Base-by-base conservation (phyloP, 768 basidiomycete genomes). In the Sistotremastrum suecicum region DNA sequence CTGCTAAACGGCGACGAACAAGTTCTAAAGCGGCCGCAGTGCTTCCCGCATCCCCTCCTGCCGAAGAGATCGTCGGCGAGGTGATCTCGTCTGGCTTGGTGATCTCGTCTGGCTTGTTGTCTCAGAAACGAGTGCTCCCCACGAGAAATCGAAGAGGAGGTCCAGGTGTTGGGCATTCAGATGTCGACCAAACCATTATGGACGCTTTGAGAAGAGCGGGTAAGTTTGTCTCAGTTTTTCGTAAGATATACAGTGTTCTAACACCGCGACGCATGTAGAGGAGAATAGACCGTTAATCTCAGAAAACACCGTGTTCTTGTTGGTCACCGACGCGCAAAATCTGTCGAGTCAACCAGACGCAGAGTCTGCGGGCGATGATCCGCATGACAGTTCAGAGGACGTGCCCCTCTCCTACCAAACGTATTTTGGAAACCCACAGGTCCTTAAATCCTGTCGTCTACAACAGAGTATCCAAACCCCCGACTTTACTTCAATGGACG, bases 131-230 rank as follows among this genome's bases (percentile, higher is more conserved):
- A 60, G 79, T 88, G 39, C 66, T 88, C 47, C 89, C 89, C 38
- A 75, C 84, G 60, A 76, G 89, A 54, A 74, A 82, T 46, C 71
- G 85, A 54, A 75, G 88, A 46, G 81, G 84, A 46, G 85, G 84
- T 10, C 80, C 83, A 31, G 85, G 84, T 34, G 75, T 85, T 43
- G 85, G 88, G 46, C 80, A 65, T 49, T 78, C 79, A 58, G 83
- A 87, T 58, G 70, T 80, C 11, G 89, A 92, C 66, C 54, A 77
- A 45, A 79, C 87, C 76, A 84, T 92, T 59, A 62, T 89, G 51
- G 87, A 90, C 53, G 82, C 80, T 51, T 72, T 82, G 55, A 76
- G 77, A 43, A 51, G 60, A 29, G 63, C 75, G 76, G 62, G 80
- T 77, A 69, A 66, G 89, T 89, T 59, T 57, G 79, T 72, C 55